Conservation (phyloP, 148 eudicot genomes). For the Vaccinium macrocarpon region DNA sequence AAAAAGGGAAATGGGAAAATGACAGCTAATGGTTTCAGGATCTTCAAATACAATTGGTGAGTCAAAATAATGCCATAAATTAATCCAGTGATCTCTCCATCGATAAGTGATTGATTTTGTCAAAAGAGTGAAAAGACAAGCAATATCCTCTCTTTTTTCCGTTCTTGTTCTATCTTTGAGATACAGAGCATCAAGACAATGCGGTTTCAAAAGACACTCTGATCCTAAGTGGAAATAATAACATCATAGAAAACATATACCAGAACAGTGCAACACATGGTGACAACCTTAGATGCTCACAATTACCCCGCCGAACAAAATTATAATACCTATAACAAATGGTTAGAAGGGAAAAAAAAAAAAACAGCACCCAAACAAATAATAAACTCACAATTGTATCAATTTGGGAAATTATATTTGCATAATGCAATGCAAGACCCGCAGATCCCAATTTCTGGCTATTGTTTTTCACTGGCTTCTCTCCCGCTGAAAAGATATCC, state of each 20-base stretch:
- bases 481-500: conserved; percentile 53
- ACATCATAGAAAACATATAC: not conserved
- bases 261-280: not conserved
- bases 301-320: not conserved
- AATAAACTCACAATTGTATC: conserved; percentile 76
- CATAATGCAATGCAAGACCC: conserved; percentile 95
- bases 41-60: not conserved
- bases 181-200: not conserved
- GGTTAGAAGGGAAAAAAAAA: not conserved
- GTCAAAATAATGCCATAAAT: not conserved
- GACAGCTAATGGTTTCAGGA: not conserved
- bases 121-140: not conserved
- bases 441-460: conserved; percentile 76
- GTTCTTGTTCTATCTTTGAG: not conserved
- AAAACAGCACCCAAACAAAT: not conserved
- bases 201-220: not conserved
- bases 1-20: not conserved
- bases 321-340: not conserved
- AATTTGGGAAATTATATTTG: conserved; percentile 84
- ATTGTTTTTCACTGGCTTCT: conserved; percentile 51
- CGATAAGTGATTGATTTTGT: not conserved
- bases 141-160: not conserved
- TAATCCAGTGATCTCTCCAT: not conserved
- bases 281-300: not conserved
- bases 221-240: not conserved